Percentiles rank a stretch among this genome's conserved stretches.
These are phyloP conservation scores for Pisolithus albus DNA, from an alignment of 768 basidiomycete genomes.

Conservation along the genomic window DNA sequence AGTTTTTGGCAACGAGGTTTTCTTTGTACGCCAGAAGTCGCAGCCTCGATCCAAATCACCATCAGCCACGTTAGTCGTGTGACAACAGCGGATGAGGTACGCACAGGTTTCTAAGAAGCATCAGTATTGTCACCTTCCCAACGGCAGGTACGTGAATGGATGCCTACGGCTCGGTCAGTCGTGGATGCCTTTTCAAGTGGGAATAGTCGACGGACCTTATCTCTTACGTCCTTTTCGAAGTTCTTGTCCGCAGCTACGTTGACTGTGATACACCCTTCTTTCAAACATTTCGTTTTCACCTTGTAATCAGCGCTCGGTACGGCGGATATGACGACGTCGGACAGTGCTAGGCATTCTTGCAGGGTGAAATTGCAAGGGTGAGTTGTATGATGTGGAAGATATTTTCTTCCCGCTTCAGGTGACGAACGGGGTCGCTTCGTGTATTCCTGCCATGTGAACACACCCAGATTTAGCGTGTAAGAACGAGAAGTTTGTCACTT, in stretches of 20 bases:
- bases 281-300: slow-evolving; percentile 80
- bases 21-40: slow-evolving; percentile 25
- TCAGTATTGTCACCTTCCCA: slow-evolving; percentile 96
- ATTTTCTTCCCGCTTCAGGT: slow-evolving; percentile 43
- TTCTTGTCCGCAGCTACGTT: slow-evolving; percentile 96
- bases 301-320: slow-evolving; percentile 85
- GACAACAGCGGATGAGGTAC: slow-evolving; percentile 24
- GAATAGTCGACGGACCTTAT: slow-evolving; percentile 56
- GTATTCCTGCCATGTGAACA: slow-evolving; percentile 56
- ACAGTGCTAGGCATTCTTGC: slow-evolving; percentile 72
- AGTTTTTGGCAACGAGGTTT: slow-evolving; percentile 5
- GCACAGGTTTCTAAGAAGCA: slow-evolving; percentile 94
- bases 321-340: slow-evolving; percentile 92
- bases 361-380: slow-evolving; percentile 63
- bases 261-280: slow-evolving; percentile 89
- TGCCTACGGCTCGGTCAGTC: slow-evolving; percentile 40
- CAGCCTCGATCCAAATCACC: slow-evolving; percentile 9
- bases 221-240: slow-evolving; percentile 87
- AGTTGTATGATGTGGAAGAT: slow-evolving; percentile 80
- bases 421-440: slow-evolving; percentile 72
- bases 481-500: neutral
- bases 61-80: slow-evolving; percentile 3
- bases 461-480: neutral
- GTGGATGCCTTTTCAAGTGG: neutral
- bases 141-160: slow-evolving; percentile 93